Evolutionary conservation across 2,329 filamentous ascomycete species (phyloP).

Genomic region (Davidsoniella eucalypti): DNA sequence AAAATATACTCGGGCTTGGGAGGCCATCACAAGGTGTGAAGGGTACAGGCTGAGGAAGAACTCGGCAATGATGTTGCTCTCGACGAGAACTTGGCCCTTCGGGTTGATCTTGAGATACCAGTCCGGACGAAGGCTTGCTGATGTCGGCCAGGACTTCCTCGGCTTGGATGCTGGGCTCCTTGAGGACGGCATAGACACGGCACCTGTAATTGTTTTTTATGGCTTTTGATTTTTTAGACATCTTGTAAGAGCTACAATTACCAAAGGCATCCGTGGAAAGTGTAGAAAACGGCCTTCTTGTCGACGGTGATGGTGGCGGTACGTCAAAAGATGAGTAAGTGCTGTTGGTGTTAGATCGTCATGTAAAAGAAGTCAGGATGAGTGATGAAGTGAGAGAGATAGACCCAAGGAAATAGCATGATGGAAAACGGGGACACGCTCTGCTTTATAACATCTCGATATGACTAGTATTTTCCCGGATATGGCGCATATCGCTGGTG

Average conservation of each 20-base stretch:
- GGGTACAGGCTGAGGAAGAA: slow-evolving; percentile 57
- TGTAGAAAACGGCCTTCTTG: slow-evolving; percentile 49
- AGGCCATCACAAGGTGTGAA: slow-evolving; percentile 44
- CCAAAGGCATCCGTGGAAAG: slow-evolving; percentile 52
- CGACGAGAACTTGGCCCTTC: slow-evolving; percentile 58
- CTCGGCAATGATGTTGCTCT: slow-evolving; percentile 56
- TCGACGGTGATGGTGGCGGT: slow-evolving; percentile 17
- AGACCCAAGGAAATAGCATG: no score
- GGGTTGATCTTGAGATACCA: slow-evolving; percentile 69
- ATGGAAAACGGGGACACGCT: no score
- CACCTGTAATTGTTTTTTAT: neutral
- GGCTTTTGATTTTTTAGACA: no score
- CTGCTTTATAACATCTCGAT: no score
- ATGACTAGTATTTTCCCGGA: no score
- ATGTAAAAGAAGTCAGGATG: neutral
- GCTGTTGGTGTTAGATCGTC: neutral
- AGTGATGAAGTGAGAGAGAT: neutral
- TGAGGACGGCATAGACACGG: slow-evolving; percentile 54
- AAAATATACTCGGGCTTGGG: slow-evolving; percentile 19
- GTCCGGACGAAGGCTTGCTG: slow-evolving; percentile 42
- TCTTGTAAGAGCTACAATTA: slow-evolving; percentile 15
- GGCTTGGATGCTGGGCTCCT: slow-evolving; percentile 47
- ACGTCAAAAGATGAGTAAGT: neutral
- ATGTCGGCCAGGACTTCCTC: slow-evolving; percentile 63
- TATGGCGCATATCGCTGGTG: no score